phyloP scores from a whole-genome alignment of 2,329 filamentous ascomycete genomes.

The Colletotrichum sp. region DNA sequence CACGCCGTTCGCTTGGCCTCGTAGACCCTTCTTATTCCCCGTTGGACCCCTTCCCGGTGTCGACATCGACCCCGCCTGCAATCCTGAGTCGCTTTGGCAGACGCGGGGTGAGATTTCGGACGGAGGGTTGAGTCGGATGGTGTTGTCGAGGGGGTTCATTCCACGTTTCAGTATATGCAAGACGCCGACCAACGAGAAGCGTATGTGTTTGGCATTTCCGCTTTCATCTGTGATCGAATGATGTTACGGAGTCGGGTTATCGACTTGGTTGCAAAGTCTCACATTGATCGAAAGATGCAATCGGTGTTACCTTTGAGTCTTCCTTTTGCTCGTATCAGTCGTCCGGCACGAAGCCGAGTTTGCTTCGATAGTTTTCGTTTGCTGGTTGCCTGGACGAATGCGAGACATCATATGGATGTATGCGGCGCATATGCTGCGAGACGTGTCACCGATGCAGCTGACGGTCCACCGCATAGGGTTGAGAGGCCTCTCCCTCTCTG shows the following conservation, averaged over 20 bases:
- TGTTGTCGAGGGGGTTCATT: neutral
- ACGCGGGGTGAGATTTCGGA: neutral
- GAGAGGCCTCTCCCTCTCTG: neutral
- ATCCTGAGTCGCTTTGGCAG: neutral
- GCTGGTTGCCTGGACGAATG: neutral
- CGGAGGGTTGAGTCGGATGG: neutral
- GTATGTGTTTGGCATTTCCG: neutral
- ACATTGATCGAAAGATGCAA: neutral
- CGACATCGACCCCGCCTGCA: neutral
- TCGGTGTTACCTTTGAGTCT: neutral
- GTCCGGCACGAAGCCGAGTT: neutral
- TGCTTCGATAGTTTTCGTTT: neutral
- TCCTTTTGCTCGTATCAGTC: neutral
- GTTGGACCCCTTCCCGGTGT: neutral
- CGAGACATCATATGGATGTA: neutral
- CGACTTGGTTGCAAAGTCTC: neutral
- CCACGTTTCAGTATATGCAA: conserved; percentile 17
- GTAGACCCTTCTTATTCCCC: neutral
- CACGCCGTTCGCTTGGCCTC: neutral
- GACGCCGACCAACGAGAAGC: conserved; percentile 4
- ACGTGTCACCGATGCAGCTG: neutral
- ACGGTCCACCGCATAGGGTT: neutral
- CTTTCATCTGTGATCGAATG: neutral
- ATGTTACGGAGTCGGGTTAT: neutral
- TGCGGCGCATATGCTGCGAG: neutral